Evolutionary conservation across 164 flowering plant genomes (phyloP).

Genomic region (Vitis rotundifolia): DNA sequence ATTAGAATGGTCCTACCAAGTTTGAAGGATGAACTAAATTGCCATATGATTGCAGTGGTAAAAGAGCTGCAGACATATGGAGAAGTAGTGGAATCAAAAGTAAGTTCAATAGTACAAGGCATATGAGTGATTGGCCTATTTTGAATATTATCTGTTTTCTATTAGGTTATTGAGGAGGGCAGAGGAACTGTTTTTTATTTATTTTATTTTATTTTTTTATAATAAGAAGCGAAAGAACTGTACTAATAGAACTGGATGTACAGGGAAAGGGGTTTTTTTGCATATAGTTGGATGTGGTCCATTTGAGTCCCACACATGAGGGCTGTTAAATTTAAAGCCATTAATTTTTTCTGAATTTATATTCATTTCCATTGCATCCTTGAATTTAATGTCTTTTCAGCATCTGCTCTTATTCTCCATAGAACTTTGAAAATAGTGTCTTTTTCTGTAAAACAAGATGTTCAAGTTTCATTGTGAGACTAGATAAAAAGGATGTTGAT

Average conservation of each 20-base stretch:
- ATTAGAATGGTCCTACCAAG: constrained; percentile 46
- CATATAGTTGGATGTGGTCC: neutral
- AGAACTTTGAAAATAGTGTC: neutral
- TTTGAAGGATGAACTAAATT: constrained; percentile 40
- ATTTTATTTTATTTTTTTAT: no score
- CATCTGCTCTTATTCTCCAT: neutral
- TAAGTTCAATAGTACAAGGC: constrained; percentile 9
- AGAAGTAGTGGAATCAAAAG: constrained; percentile 43
- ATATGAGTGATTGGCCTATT: neutral
- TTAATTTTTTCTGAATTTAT: neutral
- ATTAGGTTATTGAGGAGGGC: neutral
- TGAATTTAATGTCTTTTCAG: neutral
- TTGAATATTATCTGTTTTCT: neutral
- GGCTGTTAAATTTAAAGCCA: neutral
- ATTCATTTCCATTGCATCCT: neutral
- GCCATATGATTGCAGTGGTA: constrained; percentile 34
- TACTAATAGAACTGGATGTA: no score
- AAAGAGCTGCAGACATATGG: constrained; percentile 45
- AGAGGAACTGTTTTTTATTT: no score
- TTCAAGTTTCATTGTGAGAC: no score
- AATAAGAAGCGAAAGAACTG: no score
- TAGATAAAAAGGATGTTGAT: neutral
- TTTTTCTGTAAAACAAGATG: neutral
- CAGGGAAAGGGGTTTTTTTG: neutral
- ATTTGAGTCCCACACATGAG: neutral